Evolutionary conservation across 495 filamentous ascomycete genomes (phyloP).

Genomic region (Melanomma pulvis-pyrius): DNA sequence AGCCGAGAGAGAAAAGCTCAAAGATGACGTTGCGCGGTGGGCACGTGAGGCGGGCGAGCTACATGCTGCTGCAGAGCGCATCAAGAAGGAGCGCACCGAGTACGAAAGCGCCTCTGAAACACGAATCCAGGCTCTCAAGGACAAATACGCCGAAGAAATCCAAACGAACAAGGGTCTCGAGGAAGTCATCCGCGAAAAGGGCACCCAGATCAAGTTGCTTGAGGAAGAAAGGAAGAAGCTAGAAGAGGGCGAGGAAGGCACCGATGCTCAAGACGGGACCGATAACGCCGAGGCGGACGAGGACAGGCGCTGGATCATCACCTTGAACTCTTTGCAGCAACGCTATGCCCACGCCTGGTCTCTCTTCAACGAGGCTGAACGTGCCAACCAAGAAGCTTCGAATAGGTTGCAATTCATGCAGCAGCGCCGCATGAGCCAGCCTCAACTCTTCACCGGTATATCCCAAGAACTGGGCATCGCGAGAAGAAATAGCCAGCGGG

Average conservation of each 20-base stretch:
- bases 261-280: slow-evolving; percentile 52
- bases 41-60: slow-evolving; percentile 57
- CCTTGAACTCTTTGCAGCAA: slow-evolving; percentile 52
- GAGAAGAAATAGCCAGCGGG: slow-evolving; percentile 31
- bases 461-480: slow-evolving; percentile 10
- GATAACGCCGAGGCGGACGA: slow-evolving; percentile 58
- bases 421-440: slow-evolving; percentile 37
- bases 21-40: slow-evolving; percentile 63
- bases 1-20: slow-evolving; percentile 62
- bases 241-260: slow-evolving; percentile 54
- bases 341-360: slow-evolving; percentile 48
- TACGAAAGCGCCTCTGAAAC: slow-evolving; percentile 51
- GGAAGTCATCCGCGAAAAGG: slow-evolving; percentile 64
- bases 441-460: slow-evolving; percentile 27
- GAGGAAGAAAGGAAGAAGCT: slow-evolving; percentile 60
- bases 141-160: slow-evolving; percentile 57
- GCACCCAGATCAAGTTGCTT: slow-evolving; percentile 62
- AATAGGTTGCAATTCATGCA: slow-evolving; percentile 24
- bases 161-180: slow-evolving; percentile 59
- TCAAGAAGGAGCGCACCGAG: slow-evolving; percentile 53
- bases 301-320: slow-evolving; percentile 59
- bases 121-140: slow-evolving; percentile 55
- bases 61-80: slow-evolving; percentile 51
- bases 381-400: slow-evolving; percentile 25
- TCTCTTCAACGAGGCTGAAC: slow-evolving; percentile 32